These are phyloP conservation scores for Ogataea populi-albae DNA, from an alignment of 805 yeast species.

Conservation along the genomic window DNA sequence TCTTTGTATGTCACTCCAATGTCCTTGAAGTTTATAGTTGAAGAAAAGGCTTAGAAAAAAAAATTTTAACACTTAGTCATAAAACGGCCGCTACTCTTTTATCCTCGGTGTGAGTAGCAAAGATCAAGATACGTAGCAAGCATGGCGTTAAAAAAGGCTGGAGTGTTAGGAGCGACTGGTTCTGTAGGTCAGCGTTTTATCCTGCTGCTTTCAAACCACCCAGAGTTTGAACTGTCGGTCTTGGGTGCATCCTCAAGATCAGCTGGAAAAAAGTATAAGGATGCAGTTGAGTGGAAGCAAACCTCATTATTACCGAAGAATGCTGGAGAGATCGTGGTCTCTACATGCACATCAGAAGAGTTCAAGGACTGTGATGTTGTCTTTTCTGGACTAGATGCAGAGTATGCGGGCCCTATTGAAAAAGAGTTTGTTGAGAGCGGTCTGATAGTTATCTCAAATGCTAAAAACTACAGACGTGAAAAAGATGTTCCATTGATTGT, in stretches of 20 bases:
- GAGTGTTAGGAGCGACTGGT: slow-evolving; percentile 98
- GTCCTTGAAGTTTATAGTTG: slow-evolving; percentile 2
- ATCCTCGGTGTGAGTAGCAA: slow-evolving; percentile 4
- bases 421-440: slow-evolving; percentile 80
- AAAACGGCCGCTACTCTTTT: too few relatives aligned
- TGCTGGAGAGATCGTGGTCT: slow-evolving; percentile 62
- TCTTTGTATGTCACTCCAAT: slow-evolving; percentile 2
- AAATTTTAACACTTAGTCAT: too few relatives aligned
- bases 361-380: slow-evolving; percentile 92
- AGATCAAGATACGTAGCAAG: not conserved
- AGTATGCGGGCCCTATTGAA: slow-evolving; percentile 90
- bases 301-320: slow-evolving; percentile 72
- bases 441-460: slow-evolving; percentile 84
- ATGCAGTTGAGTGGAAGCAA: slow-evolving; percentile 94
- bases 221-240: slow-evolving; percentile 79
- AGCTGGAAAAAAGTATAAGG: slow-evolving; percentile 82
- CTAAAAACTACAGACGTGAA: slow-evolving; percentile 91
- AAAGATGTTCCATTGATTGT: slow-evolving; percentile 88
- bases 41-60: too few relatives aligned
- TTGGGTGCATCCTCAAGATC: slow-evolving; percentile 93
- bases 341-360: slow-evolving; percentile 71
- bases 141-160: slow-evolving; percentile 48
- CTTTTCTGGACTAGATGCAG: slow-evolving; percentile 92
- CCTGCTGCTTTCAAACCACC: slow-evolving; percentile 77
- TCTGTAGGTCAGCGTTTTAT: slow-evolving; percentile 97